Base-by-base conservation (phyloP, 805 yeast species). In the Saccharomyces cerevisiae region DNA sequence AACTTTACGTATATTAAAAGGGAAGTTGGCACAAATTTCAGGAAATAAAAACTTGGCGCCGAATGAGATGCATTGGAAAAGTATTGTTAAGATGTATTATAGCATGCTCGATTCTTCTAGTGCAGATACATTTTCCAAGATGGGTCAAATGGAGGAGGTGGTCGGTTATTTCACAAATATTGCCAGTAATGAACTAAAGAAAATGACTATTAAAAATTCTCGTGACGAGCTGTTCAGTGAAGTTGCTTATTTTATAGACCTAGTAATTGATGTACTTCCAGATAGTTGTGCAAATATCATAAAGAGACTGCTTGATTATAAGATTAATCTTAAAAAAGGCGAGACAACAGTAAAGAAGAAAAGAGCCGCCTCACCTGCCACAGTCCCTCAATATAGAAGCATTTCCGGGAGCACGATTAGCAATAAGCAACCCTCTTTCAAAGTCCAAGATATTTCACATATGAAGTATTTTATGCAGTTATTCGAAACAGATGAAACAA, bases 1-100 rank as follows among this genome's bases (percentile, higher is more conserved):
- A 59, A 67, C 17, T 73, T 83, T 1, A 80, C 85, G 24, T 71
- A 81, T 71, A 74, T 76, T 28, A 66, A 72, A 54, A 64, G 61
- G 41, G 68, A 63, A 14, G 55, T 66, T 9, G 53, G 64, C 27
- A 17, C 43, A 36, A 36, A 17, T 36, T 17, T 36, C 43, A 36
- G 43, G 43, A 6, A 36, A 36, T 36, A 36, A 36, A 13, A 17
- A 13, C 43, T 36, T 36, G 43, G 43, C 43, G 43, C 43, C 43
- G 43, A 62, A 72, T 46, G 81, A 79, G 51, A 81, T 78, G 4
- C 69, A 77, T 53, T 76, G 84, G 11, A 73, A 87, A 56, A 77
- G 84, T 51, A 73, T 84, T 48, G 67, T 86, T 27, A 78, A 87
- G 27, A 76, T 85, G 54, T 85, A 86, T 65, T 83, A 82, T 53